These are phyloP conservation scores for Cryphonectria naterciae DNA, from an alignment of 2,329 filamentous ascomycete species.

Conservation along the genomic window DNA sequence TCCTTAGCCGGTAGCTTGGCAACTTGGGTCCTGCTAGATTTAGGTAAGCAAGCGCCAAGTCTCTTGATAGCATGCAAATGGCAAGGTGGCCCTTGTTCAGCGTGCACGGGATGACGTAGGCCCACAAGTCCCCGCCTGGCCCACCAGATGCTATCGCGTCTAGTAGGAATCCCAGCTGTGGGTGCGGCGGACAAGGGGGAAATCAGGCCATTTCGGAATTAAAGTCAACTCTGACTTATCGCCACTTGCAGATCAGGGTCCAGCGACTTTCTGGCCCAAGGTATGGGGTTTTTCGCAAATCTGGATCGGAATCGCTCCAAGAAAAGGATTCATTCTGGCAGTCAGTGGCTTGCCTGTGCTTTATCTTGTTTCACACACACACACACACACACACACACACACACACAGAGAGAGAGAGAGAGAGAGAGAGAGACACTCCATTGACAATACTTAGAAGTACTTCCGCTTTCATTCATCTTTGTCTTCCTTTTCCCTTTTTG, in stretches of 20 bases:
- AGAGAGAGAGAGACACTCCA: too few relatives aligned
- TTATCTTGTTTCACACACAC: too few relatives aligned
- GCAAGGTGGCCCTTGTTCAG: too few relatives aligned
- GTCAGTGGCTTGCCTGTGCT: too few relatives aligned
- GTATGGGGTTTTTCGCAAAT: neutral
- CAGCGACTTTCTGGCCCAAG: neutral
- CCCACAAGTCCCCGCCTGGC: neutral
- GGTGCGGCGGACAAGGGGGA: too few relatives aligned
- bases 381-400: too few relatives aligned
- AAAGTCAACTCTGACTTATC: neutral
- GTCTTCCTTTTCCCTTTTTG: too few relatives aligned
- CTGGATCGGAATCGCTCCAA: neutral
- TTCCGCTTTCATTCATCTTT: neutral
- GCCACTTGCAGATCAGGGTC: conserved; percentile 20
- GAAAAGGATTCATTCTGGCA: neutral
- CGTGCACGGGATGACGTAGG: neutral
- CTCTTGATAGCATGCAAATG: too few relatives aligned
- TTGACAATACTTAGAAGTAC: too few relatives aligned
- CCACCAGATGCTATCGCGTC: neutral
- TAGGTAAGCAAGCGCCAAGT: neutral
- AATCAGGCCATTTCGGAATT: neutral
- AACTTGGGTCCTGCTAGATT: neutral
- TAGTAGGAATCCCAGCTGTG: neutral
- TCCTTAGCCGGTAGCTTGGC: too few relatives aligned
- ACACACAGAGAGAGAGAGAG: too few relatives aligned